Evolutionary conservation across 108 stramenopile species (phyloP).

Genomic region (Pseudonitzschia multiseries): DNA sequence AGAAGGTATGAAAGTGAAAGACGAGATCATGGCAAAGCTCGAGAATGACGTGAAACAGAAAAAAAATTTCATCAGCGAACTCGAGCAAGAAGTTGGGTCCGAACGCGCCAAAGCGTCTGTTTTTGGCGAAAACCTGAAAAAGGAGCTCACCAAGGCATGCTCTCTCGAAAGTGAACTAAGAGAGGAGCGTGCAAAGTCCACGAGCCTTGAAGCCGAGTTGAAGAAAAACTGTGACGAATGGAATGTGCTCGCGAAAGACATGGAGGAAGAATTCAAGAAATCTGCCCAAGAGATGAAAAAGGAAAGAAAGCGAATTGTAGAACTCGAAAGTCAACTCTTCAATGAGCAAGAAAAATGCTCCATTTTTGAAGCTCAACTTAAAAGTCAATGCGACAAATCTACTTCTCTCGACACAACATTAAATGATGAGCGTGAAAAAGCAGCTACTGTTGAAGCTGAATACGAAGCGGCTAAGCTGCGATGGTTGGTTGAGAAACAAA

Average conservation of each 20-base stretch:
- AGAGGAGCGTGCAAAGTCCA: conserved; percentile 3
- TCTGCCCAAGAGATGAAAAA: conserved; percentile 1
- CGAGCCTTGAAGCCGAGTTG: not conserved
- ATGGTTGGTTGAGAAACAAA: conserved; percentile 12
- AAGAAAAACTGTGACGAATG: conserved; percentile 7
- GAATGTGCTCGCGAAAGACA: conserved; percentile 1
- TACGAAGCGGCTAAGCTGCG: not conserved
- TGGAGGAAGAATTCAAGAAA: conserved; percentile 15
- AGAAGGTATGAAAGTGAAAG: conserved; percentile 9
- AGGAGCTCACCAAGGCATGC: not conserved
- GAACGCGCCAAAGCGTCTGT: conserved; percentile 11
- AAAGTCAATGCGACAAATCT: not conserved
- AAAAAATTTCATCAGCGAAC: not conserved
- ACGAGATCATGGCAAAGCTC: not conserved
- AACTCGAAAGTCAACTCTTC: not conserved
- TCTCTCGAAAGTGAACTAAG: conserved; percentile 12
- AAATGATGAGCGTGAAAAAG: not conserved
- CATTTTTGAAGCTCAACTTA: not conserved
- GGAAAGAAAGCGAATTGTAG: not conserved
- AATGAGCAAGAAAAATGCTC: conserved; percentile 1
- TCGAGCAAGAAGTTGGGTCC: not conserved
- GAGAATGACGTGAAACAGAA: not conserved
- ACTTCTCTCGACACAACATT: not conserved
- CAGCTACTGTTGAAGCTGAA: not conserved
- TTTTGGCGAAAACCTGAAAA: conserved; percentile 14